Evolutionary conservation across 2,329 filamentous ascomycete genomes (phyloP), one percentile per base, ranked within the genome.

Genomic region (Drechmeria coniospora): DNA sequence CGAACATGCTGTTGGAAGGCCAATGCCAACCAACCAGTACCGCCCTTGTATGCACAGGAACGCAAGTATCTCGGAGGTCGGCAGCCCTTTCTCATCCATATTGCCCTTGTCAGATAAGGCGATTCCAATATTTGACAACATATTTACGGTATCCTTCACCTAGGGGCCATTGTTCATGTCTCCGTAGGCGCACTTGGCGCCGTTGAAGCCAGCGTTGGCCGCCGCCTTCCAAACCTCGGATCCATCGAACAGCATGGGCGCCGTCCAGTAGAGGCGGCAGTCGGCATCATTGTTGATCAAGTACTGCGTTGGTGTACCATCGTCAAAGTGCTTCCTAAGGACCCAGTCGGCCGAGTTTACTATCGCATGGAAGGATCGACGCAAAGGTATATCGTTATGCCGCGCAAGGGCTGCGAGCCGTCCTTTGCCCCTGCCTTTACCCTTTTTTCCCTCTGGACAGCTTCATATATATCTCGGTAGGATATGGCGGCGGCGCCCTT

Each of bases 221-320:
- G 54, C 51, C 5, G 54, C 50, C 41, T 57, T 58, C 63, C 63
- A 68, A 13, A 61, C 44, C 21, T 55, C 56, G 8, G 49, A 50
- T 25, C 62, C 51, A 34, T 65, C 58, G 8, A 44, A 51, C 25
- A 61, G 37, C 57, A 65, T 67, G 12, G 47, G 51, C 19, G 51
- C 49, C 3, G 62, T 65, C 49, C 61, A 66, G 45, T 56, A 65
- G 15, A 68, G 54, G 11, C 63, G 51, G 41, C 63, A 68, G 39
- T 65, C 61, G 2, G 56, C n/a, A n/a, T n/a, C 48, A 14, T 57
- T 45, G 42, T 66, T 59, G 25, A 53, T 54, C 2, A 61, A 43
- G 33, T 57, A 68, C 35, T 68, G 63, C 11, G 63, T 48, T 3
- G 63, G 63, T 0, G 49, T 38, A 8, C 55, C 54, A 26, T 59